Evolutionary conservation across 805 yeast species (phyloP), one percentile per base, ranked within the genome.

Genomic region (Ogataea salicorniae): DNA sequence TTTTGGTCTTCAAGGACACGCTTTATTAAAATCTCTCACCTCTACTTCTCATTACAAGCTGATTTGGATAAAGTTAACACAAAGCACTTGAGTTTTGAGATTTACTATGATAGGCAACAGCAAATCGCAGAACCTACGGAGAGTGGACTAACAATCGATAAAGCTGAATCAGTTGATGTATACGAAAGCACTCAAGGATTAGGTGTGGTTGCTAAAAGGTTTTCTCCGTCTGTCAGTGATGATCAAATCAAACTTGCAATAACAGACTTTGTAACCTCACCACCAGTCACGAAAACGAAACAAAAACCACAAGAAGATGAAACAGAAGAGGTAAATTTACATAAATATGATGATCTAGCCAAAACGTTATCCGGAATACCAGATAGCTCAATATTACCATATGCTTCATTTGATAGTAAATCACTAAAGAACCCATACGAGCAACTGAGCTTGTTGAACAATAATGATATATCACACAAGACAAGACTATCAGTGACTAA

Each of bases 401-500:
- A 51, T 37, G 39, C 43, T 6, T n/a, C 49, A 15, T 60, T 59
- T 36, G 45, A 49, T 9, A 26, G 6, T 26, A n/a, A 41, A 0
- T 37, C 40, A 14, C 48, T 57, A 22, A 47, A 43, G 9, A 49
- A 58, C 1, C 64, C 65, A 3, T 51, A 49, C 33, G 44, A 52
- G 33, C 58, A 59, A 44, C 45, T 59, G 33, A 37, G 45, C 15
- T 5, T 6, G 4, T 13, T 38, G 40, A 43, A 45, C 22, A 33
- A 23, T 18, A 26, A 34, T 18, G 42, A 46, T 13, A 35, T 22
- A 15, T 48, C 55, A 4, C 54, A 55, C 17, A 44, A 43, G 34
- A 40, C 69, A 6, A 58, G 85, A 37, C 59, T 81, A 15, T 75
- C 81, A 1, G 89, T 84, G 4, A 83, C 91, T 0, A 75, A 72